Percentiles rank a stretch among this genome's conserved stretches.
phyloP scores from a whole-genome alignment of 2,329 filamentous ascomycete species.

The Talaromyces albobiverticillius region DNA sequence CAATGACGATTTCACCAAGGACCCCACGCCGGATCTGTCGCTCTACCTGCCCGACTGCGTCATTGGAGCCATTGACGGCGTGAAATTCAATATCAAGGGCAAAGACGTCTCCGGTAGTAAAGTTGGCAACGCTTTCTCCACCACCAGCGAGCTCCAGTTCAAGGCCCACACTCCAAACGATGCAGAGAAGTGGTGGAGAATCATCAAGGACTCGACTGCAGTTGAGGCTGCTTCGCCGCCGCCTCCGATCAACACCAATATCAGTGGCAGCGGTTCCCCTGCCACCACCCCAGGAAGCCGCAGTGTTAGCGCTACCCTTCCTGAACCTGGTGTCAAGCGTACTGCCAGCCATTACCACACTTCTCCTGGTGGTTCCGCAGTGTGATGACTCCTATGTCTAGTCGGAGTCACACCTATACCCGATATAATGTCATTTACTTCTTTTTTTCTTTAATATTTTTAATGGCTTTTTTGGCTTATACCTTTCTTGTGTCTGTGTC shows the following conservation, averaged over 20 bases:
- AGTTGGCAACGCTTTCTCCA: constrained; percentile 75
- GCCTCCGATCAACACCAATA: constrained; percentile 6
- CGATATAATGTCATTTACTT: too few relatives aligned
- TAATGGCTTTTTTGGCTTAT: too few relatives aligned
- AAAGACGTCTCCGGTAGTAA: constrained; percentile 80
- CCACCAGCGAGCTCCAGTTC: constrained; percentile 77
- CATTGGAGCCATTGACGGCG: constrained; percentile 67
- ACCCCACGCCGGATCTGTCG: constrained; percentile 73
- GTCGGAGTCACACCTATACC: too few relatives aligned
- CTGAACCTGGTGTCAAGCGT: constrained; percentile 19
- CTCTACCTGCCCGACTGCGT: constrained; percentile 89
- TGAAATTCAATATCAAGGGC: constrained; percentile 92
- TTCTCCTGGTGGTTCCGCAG: constrained; percentile 25
- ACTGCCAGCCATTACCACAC: constrained; percentile 28
- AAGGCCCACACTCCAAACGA: constrained; percentile 80
- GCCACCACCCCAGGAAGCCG: too few relatives aligned
- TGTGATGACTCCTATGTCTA: too few relatives aligned
- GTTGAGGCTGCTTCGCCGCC: not conserved
- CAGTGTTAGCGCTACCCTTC: not conserved
- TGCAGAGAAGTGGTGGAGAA: constrained; percentile 79
- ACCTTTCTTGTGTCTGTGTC: not conserved
- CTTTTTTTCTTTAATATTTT: too few relatives aligned
- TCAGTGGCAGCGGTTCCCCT: constrained; percentile 20
- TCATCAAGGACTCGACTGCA: constrained; percentile 52
- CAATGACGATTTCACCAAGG: constrained; percentile 65